These are phyloP conservation scores for Erysimum cheiranthoides DNA, from an alignment of 345 rosid species.

Conservation along the genomic window DNA sequence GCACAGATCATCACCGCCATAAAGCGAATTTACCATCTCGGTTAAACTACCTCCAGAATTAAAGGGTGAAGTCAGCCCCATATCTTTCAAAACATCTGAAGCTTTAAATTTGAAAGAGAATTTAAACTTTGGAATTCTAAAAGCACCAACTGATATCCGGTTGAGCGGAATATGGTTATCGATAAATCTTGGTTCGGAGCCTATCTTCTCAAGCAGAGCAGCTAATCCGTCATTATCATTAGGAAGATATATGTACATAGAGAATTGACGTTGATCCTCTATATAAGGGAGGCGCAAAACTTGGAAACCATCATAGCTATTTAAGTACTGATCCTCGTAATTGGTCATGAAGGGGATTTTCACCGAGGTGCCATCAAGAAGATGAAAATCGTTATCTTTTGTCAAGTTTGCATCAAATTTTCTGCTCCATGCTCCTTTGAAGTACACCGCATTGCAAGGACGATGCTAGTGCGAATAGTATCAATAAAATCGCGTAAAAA, in stretches of 20 bases:
- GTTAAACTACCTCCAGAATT: slow-evolving; percentile 49
- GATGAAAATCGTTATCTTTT: slow-evolving; percentile 62
- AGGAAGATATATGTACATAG: slow-evolving; percentile 74
- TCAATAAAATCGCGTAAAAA: slow-evolving; percentile 59
- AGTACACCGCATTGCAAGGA: slow-evolving; percentile 72
- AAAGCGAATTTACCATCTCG: slow-evolving; percentile 56
- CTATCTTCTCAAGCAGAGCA: slow-evolving; percentile 52
- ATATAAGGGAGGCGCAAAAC: slow-evolving; percentile 71
- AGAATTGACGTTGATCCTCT: slow-evolving; percentile 59
- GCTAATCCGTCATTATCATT: slow-evolving; percentile 60
- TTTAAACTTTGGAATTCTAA: slow-evolving; percentile 62
- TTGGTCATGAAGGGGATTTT: slow-evolving; percentile 73
- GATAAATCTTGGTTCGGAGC: slow-evolving; percentile 52
- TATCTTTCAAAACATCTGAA: slow-evolving; percentile 49
- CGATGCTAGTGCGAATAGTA: slow-evolving; percentile 39
- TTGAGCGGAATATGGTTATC: slow-evolving; percentile 50
- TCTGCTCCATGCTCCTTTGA: slow-evolving; percentile 71
- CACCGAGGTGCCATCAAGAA: slow-evolving; percentile 54
- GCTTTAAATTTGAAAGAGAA: slow-evolving; percentile 55
- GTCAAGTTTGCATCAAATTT: slow-evolving; percentile 56
- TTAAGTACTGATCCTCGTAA: slow-evolving; percentile 50
- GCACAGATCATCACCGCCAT: slow-evolving; percentile 32
- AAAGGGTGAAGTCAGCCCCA: slow-evolving; percentile 61
- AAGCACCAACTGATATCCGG: slow-evolving; percentile 44
- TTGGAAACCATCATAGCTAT: slow-evolving; percentile 60